These are phyloP conservation scores for Neoarthrinium moseri DNA, from an alignment of 2,329 filamentous ascomycete species.

Conservation along the genomic window DNA sequence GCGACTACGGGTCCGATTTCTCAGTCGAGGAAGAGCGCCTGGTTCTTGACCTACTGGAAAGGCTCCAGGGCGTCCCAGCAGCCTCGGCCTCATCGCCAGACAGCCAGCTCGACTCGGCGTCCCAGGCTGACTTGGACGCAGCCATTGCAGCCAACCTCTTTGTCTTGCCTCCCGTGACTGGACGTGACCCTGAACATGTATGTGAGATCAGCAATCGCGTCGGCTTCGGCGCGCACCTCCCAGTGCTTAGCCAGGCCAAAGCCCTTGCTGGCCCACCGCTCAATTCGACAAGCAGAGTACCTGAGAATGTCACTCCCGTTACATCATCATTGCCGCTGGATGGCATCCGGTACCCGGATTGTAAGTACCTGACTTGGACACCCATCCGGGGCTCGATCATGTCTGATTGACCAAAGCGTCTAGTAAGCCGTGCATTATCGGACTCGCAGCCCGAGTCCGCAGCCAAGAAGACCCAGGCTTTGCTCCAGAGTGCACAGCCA, in stretches of 20 bases:
- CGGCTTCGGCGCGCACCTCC: not conserved
- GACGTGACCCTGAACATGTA: slow-evolving; percentile 2
- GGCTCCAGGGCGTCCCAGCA: not conserved
- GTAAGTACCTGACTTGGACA: slow-evolving; percentile 36
- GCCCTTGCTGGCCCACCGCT: slow-evolving; percentile 1
- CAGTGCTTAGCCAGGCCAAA: slow-evolving; percentile 5
- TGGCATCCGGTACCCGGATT: slow-evolving; percentile 47
- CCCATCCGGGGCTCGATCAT: too few species aligned
- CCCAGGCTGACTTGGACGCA: not conserved
- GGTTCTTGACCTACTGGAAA: slow-evolving; percentile 24
- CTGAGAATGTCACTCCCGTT: not conserved
- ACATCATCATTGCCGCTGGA: slow-evolving; percentile 14
- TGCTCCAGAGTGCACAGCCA: too few species aligned
- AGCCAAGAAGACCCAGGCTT: too few species aligned
- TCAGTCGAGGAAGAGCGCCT: slow-evolving; percentile 27
- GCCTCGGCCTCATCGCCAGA: not conserved
- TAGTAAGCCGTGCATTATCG: slow-evolving; percentile 54
- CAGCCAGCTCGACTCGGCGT: not conserved
- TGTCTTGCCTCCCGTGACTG: not conserved
- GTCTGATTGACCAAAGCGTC: slow-evolving; percentile 64
- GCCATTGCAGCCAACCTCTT: slow-evolving; percentile 1
- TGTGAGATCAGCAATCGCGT: not conserved
- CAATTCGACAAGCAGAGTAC: not conserved
- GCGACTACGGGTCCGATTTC: slow-evolving; percentile 32
- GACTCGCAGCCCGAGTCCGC: slow-evolving; percentile 16